Evolutionary conservation across 192 early-diverging fungal genomes (phyloP), one percentile per base, ranked within the genome.

Genomic region (Oehlia diaphana): DNA sequence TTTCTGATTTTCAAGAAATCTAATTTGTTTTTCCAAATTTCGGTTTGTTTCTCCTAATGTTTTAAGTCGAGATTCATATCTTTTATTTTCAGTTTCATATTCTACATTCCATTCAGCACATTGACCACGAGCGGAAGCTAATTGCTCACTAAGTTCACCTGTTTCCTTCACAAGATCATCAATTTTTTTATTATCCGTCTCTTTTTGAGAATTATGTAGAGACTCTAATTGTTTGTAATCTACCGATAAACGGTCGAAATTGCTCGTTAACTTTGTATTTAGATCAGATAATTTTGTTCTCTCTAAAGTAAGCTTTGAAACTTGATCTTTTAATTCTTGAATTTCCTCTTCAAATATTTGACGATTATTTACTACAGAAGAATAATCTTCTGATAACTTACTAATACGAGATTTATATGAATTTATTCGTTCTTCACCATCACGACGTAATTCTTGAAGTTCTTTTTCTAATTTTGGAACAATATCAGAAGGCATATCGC

Each of bases 21-120:
- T 62, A 6, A 31, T 74, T 31, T 74, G 73, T 35, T 74, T 74
- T 61, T 74, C 73, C 28, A 74, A 37, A 33, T 62, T 74, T 74
- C 73, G 23, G 10, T 58, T 74, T 62, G 21, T 1, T 37, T 58
- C 73, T 1, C 73, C 58, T 19, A 74, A 16, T n/a, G 49, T 9
- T 33, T 62, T 74, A 53, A 74, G 28, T 3, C 73, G 49, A 31
- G 73, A 50, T 33, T 61, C 73, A 28, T 35, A 4, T 4, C 13
- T 62, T 28, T 74, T 74, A 74, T 58, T 61, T 74, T 74, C 73
- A 26, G 53, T 74, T 62, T 74, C 73, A 37, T 74, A 74, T 12
- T 74, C 73, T 31, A 23, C 31, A 13, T 33, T 61, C 26, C 23
- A 61, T 61, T 74, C 73, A 33, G 21, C 35, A 33, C 73, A 28